phyloP scores from a whole-genome alignment of 1,139 yeast genomes.

The Pichia sp. region DNA sequence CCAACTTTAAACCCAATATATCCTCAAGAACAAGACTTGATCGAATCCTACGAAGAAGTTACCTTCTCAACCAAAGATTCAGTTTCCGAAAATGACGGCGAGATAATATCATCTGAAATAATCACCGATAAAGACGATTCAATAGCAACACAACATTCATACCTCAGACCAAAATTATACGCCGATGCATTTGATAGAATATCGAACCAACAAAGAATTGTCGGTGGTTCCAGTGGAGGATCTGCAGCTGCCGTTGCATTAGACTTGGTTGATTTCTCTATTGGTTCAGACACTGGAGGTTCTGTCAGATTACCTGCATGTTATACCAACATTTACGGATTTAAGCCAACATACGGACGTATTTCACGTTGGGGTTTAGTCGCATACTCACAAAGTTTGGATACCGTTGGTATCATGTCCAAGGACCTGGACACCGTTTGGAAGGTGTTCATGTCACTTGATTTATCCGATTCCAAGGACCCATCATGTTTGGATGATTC shows the following conservation, averaged over 20 bases:
- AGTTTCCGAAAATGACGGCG: constrained; percentile 5
- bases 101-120: constrained; percentile 17
- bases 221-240: constrained; percentile 98
- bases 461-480: constrained; percentile 67
- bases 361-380: constrained; percentile 90
- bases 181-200: constrained; percentile 2
- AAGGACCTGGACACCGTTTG: constrained; percentile 43
- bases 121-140: neutral
- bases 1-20: constrained; percentile 66
- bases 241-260: constrained; percentile 90
- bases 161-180: constrained; percentile 10
- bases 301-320: constrained; percentile 92
- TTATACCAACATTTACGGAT: constrained; percentile 79
- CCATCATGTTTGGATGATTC: constrained; percentile 64
- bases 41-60: constrained; percentile 26
- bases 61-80: constrained; percentile 19
- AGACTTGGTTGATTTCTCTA: constrained; percentile 61
- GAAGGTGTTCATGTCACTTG: constrained; percentile 54
- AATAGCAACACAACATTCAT: constrained; percentile 8
- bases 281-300: constrained; percentile 99
- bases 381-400: constrained; percentile 91
- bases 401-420: constrained; percentile 86
- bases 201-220: constrained; percentile 37
- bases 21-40: constrained; percentile 28
- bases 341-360: constrained; percentile 91